phyloP scores from a whole-genome alignment of 441 rosid species.

The Croton laevigatus region DNA sequence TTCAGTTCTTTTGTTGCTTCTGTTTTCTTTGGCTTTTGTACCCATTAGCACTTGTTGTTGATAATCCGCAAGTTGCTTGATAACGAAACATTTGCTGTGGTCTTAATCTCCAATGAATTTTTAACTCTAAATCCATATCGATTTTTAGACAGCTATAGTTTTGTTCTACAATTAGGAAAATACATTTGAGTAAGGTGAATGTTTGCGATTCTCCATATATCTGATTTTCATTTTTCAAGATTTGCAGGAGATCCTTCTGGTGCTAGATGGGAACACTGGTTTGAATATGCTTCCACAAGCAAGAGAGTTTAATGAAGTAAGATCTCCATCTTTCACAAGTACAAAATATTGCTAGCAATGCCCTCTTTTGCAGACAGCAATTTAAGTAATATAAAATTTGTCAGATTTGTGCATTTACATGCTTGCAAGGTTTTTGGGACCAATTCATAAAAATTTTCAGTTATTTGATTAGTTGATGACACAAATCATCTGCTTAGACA shows the following conservation, averaged over 20 bases:
- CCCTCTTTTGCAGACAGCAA: neutral
- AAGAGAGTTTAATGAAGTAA: constrained; percentile 85
- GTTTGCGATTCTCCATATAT: neutral
- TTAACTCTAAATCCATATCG: neutral
- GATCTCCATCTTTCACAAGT: constrained; percentile 15
- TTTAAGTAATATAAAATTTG: neutral
- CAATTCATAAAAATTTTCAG: too few species aligned
- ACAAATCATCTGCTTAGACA: too few species aligned
- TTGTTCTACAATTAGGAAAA: neutral
- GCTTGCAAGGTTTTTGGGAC: neutral
- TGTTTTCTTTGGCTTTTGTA: neutral
- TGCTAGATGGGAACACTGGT: constrained; percentile 91
- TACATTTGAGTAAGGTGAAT: neutral
- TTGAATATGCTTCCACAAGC: constrained; percentile 97
- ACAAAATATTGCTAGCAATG: constrained; percentile 6
- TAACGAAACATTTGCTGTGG: constrained; percentile 2
- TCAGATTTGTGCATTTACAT: neutral
- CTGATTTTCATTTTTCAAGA: constrained; percentile 15
- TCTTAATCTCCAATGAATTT: neutral
- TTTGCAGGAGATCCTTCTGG: constrained; percentile 81
- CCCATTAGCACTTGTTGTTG: neutral
- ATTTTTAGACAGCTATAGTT: constrained; percentile 3
- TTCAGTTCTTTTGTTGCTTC: constrained; percentile 4
- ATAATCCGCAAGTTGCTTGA: constrained; percentile 3
- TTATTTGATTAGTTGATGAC: too few species aligned